phyloP scores from a whole-genome alignment of 805 yeast species.

The Metschnikowia santaceciliae region DNA sequence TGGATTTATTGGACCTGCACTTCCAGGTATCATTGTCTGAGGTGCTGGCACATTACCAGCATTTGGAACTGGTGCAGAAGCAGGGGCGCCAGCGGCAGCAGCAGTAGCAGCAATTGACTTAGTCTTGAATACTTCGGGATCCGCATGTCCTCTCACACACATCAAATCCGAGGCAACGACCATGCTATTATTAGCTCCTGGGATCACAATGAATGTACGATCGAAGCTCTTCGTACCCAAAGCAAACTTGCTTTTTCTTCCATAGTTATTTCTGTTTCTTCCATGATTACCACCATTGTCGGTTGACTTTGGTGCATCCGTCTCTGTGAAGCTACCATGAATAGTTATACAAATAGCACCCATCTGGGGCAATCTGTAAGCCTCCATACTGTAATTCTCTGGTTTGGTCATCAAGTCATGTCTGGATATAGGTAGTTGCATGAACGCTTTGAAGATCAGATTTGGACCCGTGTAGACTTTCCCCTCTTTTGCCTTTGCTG shows the following conservation, averaged over 20 bases:
- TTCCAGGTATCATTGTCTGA: slow-evolving; percentile 6
- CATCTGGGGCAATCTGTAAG: slow-evolving; percentile 65
- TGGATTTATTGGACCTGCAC: slow-evolving; percentile 1
- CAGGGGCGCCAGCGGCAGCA: slow-evolving; percentile 2
- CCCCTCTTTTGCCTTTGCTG: slow-evolving; percentile 49
- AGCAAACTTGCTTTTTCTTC: slow-evolving; percentile 28
- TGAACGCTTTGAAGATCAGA: slow-evolving; percentile 57
- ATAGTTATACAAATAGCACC: slow-evolving; percentile 73
- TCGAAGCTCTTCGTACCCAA: slow-evolving; percentile 76
- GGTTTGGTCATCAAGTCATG: slow-evolving; percentile 68
- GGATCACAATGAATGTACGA: slow-evolving; percentile 74
- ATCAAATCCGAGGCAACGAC: slow-evolving; percentile 86
- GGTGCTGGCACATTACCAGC: neutral
- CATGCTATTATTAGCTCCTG: slow-evolving; percentile 62
- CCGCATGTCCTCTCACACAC: slow-evolving; percentile 38
- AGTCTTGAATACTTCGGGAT: slow-evolving; percentile 14
- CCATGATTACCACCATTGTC: slow-evolving; percentile 19
- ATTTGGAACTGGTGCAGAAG: slow-evolving; percentile 14
- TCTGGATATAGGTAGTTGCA: slow-evolving; percentile 69
- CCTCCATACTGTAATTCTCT: slow-evolving; percentile 68
- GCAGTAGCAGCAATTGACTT: slow-evolving; percentile 10
- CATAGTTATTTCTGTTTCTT: slow-evolving; percentile 14
- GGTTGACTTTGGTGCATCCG: slow-evolving; percentile 46
- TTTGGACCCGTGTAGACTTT: slow-evolving; percentile 69
- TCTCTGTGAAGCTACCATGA: slow-evolving; percentile 84